Conservation (phyloP, 768 basidiomycete genomes). For the Chiua virens region DNA sequence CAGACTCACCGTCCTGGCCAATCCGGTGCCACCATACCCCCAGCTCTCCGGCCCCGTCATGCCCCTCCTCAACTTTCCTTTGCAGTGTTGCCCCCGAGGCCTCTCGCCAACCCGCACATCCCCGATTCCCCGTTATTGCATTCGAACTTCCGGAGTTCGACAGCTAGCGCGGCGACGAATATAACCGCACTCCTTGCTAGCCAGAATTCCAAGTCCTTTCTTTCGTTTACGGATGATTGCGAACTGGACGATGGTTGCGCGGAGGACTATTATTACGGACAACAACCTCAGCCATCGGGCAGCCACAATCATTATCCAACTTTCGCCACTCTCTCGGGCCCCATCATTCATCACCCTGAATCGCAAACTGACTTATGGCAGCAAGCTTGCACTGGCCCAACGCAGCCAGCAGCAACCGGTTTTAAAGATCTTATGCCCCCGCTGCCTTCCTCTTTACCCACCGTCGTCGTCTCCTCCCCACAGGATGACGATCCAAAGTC, state of each 20-base stretch:
- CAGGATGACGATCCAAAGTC: slow-evolving; percentile 25
- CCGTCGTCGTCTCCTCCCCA: slow-evolving; percentile 55
- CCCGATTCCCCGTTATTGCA: slow-evolving; percentile 51
- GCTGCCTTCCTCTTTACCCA: slow-evolving; percentile 40
- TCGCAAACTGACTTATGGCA: slow-evolving; percentile 18
- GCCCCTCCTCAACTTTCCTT: background rate
- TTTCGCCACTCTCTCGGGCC: slow-evolving; percentile 1
- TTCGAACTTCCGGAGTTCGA: slow-evolving; percentile 45
- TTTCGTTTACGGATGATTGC: slow-evolving; percentile 30
- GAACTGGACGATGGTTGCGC: slow-evolving; percentile 37
- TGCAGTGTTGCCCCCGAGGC: slow-evolving; percentile 11
- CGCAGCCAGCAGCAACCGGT: slow-evolving; percentile 9
- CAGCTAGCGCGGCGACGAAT: slow-evolving; percentile 35
- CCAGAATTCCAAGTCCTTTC: slow-evolving; percentile 26
- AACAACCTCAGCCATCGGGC: background rate
- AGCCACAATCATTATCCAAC: slow-evolving; percentile 1
- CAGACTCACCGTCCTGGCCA: slow-evolving; percentile 2
- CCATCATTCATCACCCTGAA: background rate
- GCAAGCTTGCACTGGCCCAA: background rate
- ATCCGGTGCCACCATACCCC: background rate
- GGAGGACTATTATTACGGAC: slow-evolving; percentile 39
- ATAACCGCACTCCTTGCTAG: slow-evolving; percentile 4
- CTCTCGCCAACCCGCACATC: slow-evolving; percentile 5
- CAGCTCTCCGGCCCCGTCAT: slow-evolving; percentile 11
- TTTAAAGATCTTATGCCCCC: slow-evolving; percentile 15